phyloP scores from a whole-genome alignment of 208 protist genomes.

The Acanthamoeba triangularis region DNA sequence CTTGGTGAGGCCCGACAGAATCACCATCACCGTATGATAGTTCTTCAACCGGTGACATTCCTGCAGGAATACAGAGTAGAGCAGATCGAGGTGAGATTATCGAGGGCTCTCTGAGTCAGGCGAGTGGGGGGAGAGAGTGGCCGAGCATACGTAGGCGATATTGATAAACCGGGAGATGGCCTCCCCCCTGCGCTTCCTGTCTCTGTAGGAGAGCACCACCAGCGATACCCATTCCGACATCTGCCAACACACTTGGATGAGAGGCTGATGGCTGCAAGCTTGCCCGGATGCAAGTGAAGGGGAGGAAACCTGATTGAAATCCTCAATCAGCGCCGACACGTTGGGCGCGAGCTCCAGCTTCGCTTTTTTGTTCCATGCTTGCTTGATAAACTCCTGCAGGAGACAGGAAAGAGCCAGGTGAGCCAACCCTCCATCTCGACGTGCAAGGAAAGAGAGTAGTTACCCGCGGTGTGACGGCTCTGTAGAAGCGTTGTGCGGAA shows the following conservation, averaged over 20 bases:
- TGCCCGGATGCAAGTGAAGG: too few relatives aligned
- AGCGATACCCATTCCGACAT: constrained; percentile 70
- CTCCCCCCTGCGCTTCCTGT: constrained; percentile 21
- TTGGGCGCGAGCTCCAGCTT: constrained; percentile 34
- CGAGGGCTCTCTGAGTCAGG: not conserved
- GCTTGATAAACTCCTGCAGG: constrained; percentile 26
- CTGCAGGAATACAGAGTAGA: not conserved
- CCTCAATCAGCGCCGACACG: constrained; percentile 40
- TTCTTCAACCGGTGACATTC: constrained; percentile 50
- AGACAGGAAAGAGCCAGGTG: not conserved
- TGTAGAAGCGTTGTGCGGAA: constrained; percentile 33
- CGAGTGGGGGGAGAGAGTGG: not conserved
- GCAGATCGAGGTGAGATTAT: too few relatives aligned
- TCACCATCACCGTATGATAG: constrained; percentile 47
- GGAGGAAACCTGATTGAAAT: constrained; percentile 72
- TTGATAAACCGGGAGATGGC: constrained; percentile 42
- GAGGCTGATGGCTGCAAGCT: not conserved
- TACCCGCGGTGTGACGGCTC: constrained; percentile 26
- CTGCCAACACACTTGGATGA: not conserved
- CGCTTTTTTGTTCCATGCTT: constrained; percentile 57
- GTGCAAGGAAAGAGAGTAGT: not conserved
- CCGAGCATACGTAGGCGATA: not conserved
- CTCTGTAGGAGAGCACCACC: constrained; percentile 54
- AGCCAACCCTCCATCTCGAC: too few relatives aligned
- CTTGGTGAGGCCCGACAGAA: constrained; percentile 44